A percentile compares a stretch with the other conserved stretches of the same genome.
phyloP scores from a whole-genome alignment of 2,329 filamentous ascomycete species.

The Lasiodiplodia hormozganensis region DNA sequence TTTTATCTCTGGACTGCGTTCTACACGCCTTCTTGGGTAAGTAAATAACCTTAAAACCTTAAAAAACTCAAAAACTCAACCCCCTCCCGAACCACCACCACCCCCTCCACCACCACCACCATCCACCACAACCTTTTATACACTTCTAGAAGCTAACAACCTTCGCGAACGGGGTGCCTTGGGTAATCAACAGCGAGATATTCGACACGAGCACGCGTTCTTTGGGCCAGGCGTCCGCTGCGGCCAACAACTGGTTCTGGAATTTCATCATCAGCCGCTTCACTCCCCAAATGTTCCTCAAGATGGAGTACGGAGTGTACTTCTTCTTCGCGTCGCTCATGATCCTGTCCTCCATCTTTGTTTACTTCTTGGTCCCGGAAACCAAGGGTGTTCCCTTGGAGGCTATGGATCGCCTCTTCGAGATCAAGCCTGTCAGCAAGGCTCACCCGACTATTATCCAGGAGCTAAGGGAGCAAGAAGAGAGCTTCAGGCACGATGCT shows the following conservation, averaged over 20 bases:
- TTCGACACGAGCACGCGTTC: constrained; percentile 74
- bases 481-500: constrained; percentile 51
- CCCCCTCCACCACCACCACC: constrained; percentile 28
- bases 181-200: constrained; percentile 72
- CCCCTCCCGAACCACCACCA: not conserved
- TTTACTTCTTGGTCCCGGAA: constrained; percentile 53
- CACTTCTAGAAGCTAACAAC: constrained; percentile 66
- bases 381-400: constrained; percentile 56
- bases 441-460: constrained; percentile 50
- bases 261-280: constrained; percentile 74
- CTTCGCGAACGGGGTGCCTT: constrained; percentile 66
- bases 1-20: constrained; percentile 77
- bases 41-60: not conserved
- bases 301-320: constrained; percentile 52
- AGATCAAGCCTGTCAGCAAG: constrained; percentile 50
- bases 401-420: constrained; percentile 55
- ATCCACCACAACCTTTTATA: constrained; percentile 48
- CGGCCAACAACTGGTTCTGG: constrained; percentile 75
- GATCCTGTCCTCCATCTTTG: constrained; percentile 52
- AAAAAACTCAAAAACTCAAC: not conserved
- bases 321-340: constrained; percentile 59
- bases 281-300: constrained; percentile 66
- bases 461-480: constrained; percentile 47
- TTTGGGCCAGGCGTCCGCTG: constrained; percentile 74
- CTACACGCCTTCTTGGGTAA: constrained; percentile 64